These are phyloP conservation scores for Microstroma glucosiphilum DNA, from an alignment of 1,284 basidiomycete genomes.

Conservation along the genomic window DNA sequence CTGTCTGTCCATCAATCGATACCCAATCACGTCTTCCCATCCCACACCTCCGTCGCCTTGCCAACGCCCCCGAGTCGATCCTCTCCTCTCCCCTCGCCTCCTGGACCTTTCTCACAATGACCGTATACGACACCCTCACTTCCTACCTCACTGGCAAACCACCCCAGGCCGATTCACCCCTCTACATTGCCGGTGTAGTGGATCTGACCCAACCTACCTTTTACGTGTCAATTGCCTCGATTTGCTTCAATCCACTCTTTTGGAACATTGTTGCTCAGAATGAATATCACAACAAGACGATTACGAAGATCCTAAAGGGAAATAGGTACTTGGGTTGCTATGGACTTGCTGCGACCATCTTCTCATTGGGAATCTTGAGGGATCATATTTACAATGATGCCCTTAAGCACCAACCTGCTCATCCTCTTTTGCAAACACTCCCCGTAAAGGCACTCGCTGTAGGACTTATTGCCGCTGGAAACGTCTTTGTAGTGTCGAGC, in stretches of 20 bases:
- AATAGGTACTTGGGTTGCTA: conserved; percentile 68
- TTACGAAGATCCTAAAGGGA: conserved; percentile 42
- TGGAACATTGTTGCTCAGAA: conserved; percentile 94
- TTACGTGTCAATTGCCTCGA: conserved; percentile 21
- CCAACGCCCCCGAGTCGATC: too few species aligned
- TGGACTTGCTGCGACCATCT: conserved; percentile 82
- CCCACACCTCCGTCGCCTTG: too few species aligned
- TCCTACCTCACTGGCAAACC: too few species aligned
- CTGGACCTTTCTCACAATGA: too few species aligned
- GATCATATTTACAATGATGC: conserved; percentile 77
- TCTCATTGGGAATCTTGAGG: conserved; percentile 74
- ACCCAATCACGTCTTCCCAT: too few species aligned
- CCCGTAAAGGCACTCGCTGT: conserved; percentile 62
- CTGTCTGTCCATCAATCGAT: too few species aligned
- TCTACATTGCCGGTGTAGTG: conserved; percentile 14
- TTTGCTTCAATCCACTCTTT: conserved; percentile 76
- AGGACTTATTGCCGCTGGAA: conserved; percentile 60
- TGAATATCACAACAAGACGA: conserved; percentile 53
- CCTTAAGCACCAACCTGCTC: conserved; percentile 64
- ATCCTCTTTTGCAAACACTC: conserved; percentile 54
- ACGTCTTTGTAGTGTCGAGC: conserved; percentile 65
- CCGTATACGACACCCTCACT: too few species aligned
- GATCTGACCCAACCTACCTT: conserved; percentile 15
- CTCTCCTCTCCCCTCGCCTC: too few species aligned
- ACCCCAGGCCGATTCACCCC: background rate